Evolutionary conservation across 345 rosid species (phyloP).

Genomic region (Boechera retrofracta): DNA sequence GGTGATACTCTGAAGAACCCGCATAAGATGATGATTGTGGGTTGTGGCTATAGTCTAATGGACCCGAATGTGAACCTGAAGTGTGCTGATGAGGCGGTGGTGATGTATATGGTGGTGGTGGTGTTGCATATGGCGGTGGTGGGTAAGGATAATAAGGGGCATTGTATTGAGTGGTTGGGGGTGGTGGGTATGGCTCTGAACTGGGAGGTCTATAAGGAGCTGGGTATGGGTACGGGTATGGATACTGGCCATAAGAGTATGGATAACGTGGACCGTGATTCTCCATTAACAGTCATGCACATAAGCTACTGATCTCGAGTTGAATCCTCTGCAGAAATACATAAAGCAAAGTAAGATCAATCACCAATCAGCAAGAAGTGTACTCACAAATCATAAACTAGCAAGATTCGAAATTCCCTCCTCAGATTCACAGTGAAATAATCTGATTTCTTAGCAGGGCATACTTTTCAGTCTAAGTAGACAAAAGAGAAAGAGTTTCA

Average conservation of each 20-base stretch:
- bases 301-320: constrained; percentile 8
- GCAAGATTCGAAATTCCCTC: too few species aligned
- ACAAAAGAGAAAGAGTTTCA: too few species aligned
- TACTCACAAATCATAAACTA: constrained; percentile 4
- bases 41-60: constrained; percentile 38
- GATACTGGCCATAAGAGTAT: constrained; percentile 57
- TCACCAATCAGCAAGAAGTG: not conserved
- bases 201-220: constrained; percentile 61
- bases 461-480: too few species aligned
- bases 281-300: constrained; percentile 43
- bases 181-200: constrained; percentile 56
- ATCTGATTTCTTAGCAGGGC: too few species aligned
- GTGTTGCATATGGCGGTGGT: constrained; percentile 28
- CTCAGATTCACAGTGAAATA: too few species aligned
- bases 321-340: not conserved
- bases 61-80: constrained; percentile 49
- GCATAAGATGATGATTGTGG: constrained; percentile 45
- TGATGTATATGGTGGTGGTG: constrained; percentile 14
- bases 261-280: constrained; percentile 40
- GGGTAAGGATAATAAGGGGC: constrained; percentile 51
- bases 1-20: constrained; percentile 39
- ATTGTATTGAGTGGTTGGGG: constrained; percentile 39
- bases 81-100: constrained; percentile 38
- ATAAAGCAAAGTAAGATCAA: constrained; percentile 9
- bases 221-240: constrained; percentile 47